Evolutionary conservation across 331 rosid species (phyloP).

Genomic region (Dryas integrifolia): DNA sequence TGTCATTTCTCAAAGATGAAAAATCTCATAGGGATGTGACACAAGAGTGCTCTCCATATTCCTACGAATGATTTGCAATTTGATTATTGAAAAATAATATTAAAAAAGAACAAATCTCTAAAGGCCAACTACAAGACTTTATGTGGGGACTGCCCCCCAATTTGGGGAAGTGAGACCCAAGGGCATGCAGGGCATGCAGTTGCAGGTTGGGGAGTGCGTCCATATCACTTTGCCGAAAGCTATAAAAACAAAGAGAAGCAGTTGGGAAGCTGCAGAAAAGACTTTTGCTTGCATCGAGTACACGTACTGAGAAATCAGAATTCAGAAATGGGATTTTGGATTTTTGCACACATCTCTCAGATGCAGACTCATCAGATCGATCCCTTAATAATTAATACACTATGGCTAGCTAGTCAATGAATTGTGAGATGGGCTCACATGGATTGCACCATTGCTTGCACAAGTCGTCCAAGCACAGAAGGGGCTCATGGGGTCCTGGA

Average conservation of each 20-base stretch:
- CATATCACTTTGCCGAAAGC: slow-evolving; percentile 37
- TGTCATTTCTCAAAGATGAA: too few relatives aligned
- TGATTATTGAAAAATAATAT: not conserved
- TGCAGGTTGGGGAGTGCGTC: not conserved
- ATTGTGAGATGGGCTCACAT: slow-evolving; percentile 41
- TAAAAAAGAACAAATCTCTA: not conserved
- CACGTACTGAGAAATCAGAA: not conserved
- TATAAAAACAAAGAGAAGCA: slow-evolving; percentile 33
- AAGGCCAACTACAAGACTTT: not conserved
- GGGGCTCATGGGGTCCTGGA: slow-evolving; percentile 26
- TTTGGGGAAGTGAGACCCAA: not conserved
- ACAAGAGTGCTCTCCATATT: too few relatives aligned
- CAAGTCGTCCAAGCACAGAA: slow-evolving; percentile 25
- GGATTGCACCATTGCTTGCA: slow-evolving; percentile 38
- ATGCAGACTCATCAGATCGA: not conserved
- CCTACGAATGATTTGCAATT: not conserved
- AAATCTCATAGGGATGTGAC: too few relatives aligned
- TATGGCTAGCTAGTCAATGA: slow-evolving; percentile 22
- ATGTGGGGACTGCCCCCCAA: not conserved
- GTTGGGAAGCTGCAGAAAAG: slow-evolving; percentile 39
- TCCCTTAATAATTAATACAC: not conserved
- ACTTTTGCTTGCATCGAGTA: slow-evolving; percentile 24
- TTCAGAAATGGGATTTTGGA: slow-evolving; percentile 23
- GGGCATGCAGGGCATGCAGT: not conserved
- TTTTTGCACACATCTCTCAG: slow-evolving; percentile 12